phyloP scores from a whole-genome alignment of 257 asterid genomes.

The Agastache rugosa region DNA sequence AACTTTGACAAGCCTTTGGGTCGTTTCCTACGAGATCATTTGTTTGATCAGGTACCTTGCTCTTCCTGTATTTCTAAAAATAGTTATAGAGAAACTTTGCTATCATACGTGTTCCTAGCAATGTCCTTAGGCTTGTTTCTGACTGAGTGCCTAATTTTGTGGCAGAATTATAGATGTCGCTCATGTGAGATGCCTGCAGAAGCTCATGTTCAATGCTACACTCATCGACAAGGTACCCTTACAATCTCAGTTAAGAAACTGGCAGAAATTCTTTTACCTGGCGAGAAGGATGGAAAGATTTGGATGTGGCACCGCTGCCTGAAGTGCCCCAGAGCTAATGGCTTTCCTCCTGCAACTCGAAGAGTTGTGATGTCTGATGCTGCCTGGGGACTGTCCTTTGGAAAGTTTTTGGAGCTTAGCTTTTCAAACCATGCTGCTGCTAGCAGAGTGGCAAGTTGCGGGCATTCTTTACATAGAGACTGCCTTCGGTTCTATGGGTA shows the following conservation, averaged over 20 bases:
- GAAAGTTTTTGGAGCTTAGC: conserved; percentile 98
- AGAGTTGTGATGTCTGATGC: conserved; percentile 98
- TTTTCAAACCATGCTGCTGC: conserved; percentile 99
- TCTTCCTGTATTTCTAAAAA: conserved; percentile 16
- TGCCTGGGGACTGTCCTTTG: conserved; percentile 98
- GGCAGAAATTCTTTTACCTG: conserved; percentile 71
- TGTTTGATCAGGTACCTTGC: conserved; percentile 80
- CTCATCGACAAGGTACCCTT: conserved; percentile 93
- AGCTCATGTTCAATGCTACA: conserved; percentile 94
- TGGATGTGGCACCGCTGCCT: conserved; percentile 99
- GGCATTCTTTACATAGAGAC: conserved; percentile 93
- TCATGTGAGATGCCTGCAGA: conserved; percentile 93
- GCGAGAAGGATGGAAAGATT: conserved; percentile 87
- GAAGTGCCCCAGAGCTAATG: conserved; percentile 78
- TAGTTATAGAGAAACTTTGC: background rate
- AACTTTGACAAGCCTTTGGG: conserved; percentile 96
- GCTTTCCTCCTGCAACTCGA: conserved; percentile 94
- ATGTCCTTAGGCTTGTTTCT: background rate
- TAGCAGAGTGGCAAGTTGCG: conserved; percentile 96
- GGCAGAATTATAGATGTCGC: conserved; percentile 80
- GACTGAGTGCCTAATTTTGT: conserved; percentile 32
- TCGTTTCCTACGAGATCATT: conserved; percentile 84
- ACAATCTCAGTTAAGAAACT: conserved; percentile 93
- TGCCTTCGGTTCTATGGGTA: conserved; percentile 98
- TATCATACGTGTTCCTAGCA: background rate